Conservation (phyloP, 805 yeast species). For the Vanderwaltozyma verrucispora region DNA sequence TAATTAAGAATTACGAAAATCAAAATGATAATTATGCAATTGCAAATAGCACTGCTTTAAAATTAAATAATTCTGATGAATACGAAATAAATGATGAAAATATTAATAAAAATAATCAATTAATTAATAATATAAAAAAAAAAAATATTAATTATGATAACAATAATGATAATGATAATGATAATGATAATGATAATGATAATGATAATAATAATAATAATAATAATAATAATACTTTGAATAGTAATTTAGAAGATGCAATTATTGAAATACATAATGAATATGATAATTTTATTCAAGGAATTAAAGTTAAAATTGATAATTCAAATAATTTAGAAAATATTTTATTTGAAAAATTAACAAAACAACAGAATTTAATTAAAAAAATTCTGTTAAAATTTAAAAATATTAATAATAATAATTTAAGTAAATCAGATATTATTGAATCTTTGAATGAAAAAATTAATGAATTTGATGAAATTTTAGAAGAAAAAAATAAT, state of each 20-base stretch:
- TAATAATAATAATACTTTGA: constrained; percentile 9
- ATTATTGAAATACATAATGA: constrained; percentile 23
- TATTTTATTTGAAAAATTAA: constrained; percentile 13
- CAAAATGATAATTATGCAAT: constrained; percentile 3
- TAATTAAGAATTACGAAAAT: constrained; percentile 3
- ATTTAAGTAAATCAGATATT: neutral
- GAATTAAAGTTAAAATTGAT: constrained; percentile 15
- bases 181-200: neutral
- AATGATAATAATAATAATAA: neutral
- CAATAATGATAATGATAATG: constrained; percentile 14
- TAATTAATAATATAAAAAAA: constrained; percentile 20
- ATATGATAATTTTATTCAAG: constrained; percentile 21
- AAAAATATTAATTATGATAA: constrained; percentile 22
- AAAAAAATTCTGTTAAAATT: neutral
- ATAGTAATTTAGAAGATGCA: constrained; percentile 19
- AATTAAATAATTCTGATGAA: neutral
- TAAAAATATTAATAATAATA: neutral
- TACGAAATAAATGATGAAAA: neutral
- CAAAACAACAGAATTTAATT: constrained; percentile 11
- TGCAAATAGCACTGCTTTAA: constrained; percentile 16
- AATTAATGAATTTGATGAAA: too few relatives aligned
- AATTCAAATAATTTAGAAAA: constrained; percentile 12
- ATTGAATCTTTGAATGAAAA: too few relatives aligned
- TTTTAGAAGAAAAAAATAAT: too few relatives aligned
- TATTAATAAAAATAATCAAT: constrained; percentile 4